Evolutionary conservation across 441 rosid genomes (phyloP).

Genomic region (Croton setiger): DNA sequence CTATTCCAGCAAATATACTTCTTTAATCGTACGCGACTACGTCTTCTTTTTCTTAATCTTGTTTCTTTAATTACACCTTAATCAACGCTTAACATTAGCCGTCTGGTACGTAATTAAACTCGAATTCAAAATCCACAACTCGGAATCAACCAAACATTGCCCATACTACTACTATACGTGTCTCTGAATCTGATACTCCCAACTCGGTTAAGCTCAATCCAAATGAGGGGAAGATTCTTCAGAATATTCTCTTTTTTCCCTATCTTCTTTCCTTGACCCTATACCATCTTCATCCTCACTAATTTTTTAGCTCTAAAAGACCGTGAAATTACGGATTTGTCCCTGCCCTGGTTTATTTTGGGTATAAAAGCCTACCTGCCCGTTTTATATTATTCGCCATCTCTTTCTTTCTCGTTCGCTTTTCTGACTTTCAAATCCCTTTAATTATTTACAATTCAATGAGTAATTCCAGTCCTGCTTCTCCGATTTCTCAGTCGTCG

Average conservation of each 20-base stretch:
- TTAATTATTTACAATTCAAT: neutral
- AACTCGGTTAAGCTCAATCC: slow-evolving; percentile 16
- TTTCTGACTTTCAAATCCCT: neutral
- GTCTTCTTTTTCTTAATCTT: too few relatives aligned
- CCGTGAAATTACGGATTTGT: neutral
- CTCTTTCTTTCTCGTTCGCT: neutral
- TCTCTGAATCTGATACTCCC: neutral
- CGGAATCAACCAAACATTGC: neutral
- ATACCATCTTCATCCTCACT: neutral
- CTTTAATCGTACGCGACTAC: too few relatives aligned
- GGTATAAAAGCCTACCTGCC: neutral
- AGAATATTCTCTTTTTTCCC: slow-evolving; percentile 15
- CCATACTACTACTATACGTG: slow-evolving; percentile 7
- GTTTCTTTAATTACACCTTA: too few relatives aligned
- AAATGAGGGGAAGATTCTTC: slow-evolving; percentile 22
- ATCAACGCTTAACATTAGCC: neutral
- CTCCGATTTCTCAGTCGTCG: slow-evolving; percentile 9
- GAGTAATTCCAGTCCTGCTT: neutral
- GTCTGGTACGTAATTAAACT: neutral
- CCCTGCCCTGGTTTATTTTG: neutral
- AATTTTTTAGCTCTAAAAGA: neutral
- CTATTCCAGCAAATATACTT: too few relatives aligned
- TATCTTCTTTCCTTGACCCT: neutral
- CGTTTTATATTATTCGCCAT: neutral
- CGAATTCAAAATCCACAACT: neutral